A percentile compares a stretch with the other conserved stretches of the same genome.
Evolutionary conservation across 169 alveolate species (phyloP).

Genomic region (Plasmodium inui): DNA sequence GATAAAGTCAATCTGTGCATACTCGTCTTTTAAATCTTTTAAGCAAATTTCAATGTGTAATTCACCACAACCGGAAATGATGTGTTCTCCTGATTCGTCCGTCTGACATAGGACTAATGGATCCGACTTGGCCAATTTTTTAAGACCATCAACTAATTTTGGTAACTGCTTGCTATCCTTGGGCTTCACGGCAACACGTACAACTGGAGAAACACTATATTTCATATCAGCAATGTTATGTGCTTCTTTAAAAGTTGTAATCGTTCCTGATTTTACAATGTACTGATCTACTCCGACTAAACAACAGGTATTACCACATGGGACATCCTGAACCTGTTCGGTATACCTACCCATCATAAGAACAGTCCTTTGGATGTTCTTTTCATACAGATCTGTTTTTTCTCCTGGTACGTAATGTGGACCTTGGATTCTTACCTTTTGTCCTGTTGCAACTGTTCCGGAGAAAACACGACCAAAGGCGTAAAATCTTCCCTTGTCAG

Average conservation of each 20-base stretch:
- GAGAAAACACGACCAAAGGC: constrained; percentile 99
- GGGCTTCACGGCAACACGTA: constrained; percentile 99
- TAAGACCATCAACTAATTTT: constrained; percentile 98
- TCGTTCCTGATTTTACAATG: constrained; percentile 97
- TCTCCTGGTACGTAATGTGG: constrained; percentile 99
- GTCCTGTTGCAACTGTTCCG: constrained; percentile 99
- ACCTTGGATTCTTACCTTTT: constrained; percentile 99
- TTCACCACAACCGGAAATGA: constrained; percentile 99
- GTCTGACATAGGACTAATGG: constrained; percentile 98
- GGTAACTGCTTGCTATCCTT: constrained; percentile 98
- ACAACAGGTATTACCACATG: constrained; percentile 99
- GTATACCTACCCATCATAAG: constrained; percentile 98
- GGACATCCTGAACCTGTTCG: constrained; percentile 97
- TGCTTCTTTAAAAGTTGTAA: constrained; percentile 96
- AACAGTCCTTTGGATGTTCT: constrained; percentile 98
- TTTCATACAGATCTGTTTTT: constrained; percentile 96
- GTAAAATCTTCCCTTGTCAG: constrained; percentile 99
- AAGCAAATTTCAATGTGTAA: constrained; percentile 99
- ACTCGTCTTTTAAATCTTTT: constrained; percentile 98
- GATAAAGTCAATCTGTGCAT: constrained; percentile 98
- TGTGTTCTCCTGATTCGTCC: constrained; percentile 99
- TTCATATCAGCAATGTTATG: constrained; percentile 98
- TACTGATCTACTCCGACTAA: constrained; percentile 99
- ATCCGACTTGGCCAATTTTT: constrained; percentile 97
- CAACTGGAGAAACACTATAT: constrained; percentile 99